Evolutionary conservation across 2,329 filamentous ascomycete genomes (phyloP), one percentile per base, ranked within the genome.

Genomic region (Plectosphaerella plurivora): DNA sequence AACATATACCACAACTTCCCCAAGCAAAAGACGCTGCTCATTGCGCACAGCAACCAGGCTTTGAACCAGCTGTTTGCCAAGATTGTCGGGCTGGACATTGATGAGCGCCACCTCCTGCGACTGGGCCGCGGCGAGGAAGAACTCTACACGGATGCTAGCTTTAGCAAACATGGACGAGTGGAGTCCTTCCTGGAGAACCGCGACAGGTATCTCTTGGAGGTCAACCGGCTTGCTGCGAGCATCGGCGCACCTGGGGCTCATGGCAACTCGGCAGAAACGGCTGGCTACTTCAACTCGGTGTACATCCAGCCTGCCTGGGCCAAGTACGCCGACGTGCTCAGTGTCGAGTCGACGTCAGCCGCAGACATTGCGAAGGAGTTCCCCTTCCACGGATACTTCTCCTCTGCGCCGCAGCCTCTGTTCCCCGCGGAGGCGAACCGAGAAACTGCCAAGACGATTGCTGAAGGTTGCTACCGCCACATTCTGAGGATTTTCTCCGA

Each of bases 1-100:
- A 97, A 97, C 68, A 88, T 99, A 61, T 99, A 99, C 66, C 93
- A 97, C 75, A 96, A 97, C 71, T 99, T 97, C 66, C 92, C 94
- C 8, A 79, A 87, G 57, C 91, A 99, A 68, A 88, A 91, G 61
- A 99, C 94, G 1, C 75, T 99, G 16, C 82, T 99, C 41, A 84
- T 99, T 57, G 94, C 94, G 5, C 94, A 99, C 68, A 97, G 93
- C 70, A 99, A 99, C 65, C 95, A 99, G 68, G 95, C 94, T 2
- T 76, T 99, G 10, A 99, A 99, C 64, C 94, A 99, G 67, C 78
- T 99, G 2, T 99, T 99, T 73, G 89, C 95, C 62, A 99, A 99
- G 73, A 99, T 99, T 56, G 87, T 93, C n/a, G 89, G 88, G 5
- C 77, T 99, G 25, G 91, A 97, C 62, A 97, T 99, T 60, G 95